Evolutionary conservation across 345 rosid species (phyloP).

Genomic region (Aethionema arabicum): DNA sequence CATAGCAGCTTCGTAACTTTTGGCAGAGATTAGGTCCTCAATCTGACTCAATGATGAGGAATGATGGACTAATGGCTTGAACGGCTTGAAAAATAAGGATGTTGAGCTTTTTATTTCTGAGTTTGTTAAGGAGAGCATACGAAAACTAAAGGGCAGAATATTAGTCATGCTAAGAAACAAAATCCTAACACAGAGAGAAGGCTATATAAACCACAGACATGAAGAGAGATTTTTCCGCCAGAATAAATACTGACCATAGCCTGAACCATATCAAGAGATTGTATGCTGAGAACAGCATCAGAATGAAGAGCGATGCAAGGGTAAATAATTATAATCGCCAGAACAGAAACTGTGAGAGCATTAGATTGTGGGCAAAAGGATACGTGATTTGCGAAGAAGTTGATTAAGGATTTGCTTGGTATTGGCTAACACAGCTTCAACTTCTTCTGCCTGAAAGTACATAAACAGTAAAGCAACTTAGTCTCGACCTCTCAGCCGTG

Average conservation of each 20-base stretch:
- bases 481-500: slow-evolving; percentile 19
- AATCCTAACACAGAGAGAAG: slow-evolving; percentile 4
- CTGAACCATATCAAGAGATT: slow-evolving; percentile 18
- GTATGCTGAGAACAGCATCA: slow-evolving; percentile 17
- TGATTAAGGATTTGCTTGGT: slow-evolving; percentile 92
- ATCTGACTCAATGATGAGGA: slow-evolving; percentile 51
- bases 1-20: slow-evolving; percentile 67
- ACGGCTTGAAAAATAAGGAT: slow-evolving; percentile 77
- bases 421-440: slow-evolving; percentile 90
- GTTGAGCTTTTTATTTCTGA: slow-evolving; percentile 74
- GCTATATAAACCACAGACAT: background rate
- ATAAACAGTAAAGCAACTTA: slow-evolving; percentile 10
- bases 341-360: slow-evolving; percentile 16
- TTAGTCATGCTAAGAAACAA: slow-evolving; percentile 1
- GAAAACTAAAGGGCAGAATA: slow-evolving; percentile 2
- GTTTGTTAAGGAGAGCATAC: slow-evolving; percentile 49
- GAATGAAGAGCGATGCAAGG: slow-evolving; percentile 9
- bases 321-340: background rate
- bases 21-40: slow-evolving; percentile 55
- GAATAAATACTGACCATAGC: slow-evolving; percentile 13
- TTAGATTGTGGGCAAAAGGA: slow-evolving; percentile 38
- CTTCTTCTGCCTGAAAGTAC: slow-evolving; percentile 71
- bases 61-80: slow-evolving; percentile 60
- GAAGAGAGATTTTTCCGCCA: background rate
- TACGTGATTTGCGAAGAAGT: slow-evolving; percentile 86